A percentile compares a stretch with the other conserved stretches of the same genome.
phyloP scores from a whole-genome alignment of 441 rosid species.

The Pelargonium citronellum region DNA sequence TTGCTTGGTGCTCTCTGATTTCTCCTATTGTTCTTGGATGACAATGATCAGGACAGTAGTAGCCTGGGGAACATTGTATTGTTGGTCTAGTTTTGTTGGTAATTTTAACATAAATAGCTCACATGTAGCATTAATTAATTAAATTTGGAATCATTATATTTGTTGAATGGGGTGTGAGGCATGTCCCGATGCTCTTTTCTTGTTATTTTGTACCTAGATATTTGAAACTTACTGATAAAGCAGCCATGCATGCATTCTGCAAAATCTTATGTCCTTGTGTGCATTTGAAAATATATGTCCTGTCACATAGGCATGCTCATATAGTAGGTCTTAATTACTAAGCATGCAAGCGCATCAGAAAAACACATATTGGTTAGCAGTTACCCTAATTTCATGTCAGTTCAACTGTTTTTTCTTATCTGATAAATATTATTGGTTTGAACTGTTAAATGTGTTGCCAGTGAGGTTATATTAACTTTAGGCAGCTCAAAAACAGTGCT shows the following conservation, averaged over 20 bases:
- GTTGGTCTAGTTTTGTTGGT: too few relatives aligned
- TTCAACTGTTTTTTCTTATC: not conserved
- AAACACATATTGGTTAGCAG: not conserved
- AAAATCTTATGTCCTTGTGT: not conserved
- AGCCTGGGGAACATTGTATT: too few relatives aligned
- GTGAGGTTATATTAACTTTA: slow-evolving; percentile 94
- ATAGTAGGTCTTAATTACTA: not conserved
- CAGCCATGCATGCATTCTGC: not conserved
- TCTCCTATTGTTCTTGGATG: too few relatives aligned
- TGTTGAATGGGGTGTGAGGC: not conserved
- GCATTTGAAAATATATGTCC: not conserved
- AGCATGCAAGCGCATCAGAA: not conserved
- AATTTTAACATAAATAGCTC: too few relatives aligned
- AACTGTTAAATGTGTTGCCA: slow-evolving; percentile 32
- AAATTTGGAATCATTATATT: not conserved
- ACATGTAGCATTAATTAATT: too few relatives aligned
- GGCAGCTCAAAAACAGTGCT: slow-evolving; percentile 95
- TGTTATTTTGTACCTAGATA: not conserved
- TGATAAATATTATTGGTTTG: slow-evolving; percentile 14
- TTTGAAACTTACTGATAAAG: not conserved
- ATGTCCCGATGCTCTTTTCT: not conserved
- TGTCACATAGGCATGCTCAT: not conserved
- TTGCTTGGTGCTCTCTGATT: too few relatives aligned
- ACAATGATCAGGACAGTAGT: too few relatives aligned
- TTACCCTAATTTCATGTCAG: not conserved